Conservation (phyloP, 1,139 yeast species). For the Scheffersomyces segobiensis region DNA sequence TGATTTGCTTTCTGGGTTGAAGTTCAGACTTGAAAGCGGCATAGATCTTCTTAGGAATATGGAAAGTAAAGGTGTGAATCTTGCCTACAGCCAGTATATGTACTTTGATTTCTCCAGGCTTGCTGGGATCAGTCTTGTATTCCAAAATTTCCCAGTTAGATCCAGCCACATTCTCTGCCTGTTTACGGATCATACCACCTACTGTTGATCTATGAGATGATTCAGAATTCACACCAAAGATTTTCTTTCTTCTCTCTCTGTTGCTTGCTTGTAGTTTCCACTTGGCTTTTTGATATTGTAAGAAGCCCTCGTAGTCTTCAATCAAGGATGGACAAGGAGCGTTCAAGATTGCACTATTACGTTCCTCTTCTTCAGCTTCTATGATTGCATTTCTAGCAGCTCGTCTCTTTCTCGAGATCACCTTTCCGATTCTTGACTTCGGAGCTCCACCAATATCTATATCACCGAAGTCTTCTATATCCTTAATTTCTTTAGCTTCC, state of each 20-base stretch:
- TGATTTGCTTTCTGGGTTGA: constrained; percentile 46
- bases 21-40: constrained; percentile 60
- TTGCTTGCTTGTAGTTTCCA: constrained; percentile 80
- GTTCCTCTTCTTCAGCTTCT: constrained; percentile 45
- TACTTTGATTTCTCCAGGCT: constrained; percentile 77
- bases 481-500: constrained; percentile 43
- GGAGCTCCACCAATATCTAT: constrained; percentile 18
- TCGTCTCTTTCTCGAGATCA: constrained; percentile 45
- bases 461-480: constrained; percentile 77
- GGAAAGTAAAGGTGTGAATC: constrained; percentile 71
- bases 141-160: constrained; percentile 85
- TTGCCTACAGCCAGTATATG: constrained; percentile 68
- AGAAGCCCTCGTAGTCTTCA: constrained; percentile 75
- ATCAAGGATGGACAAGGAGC: constrained; percentile 69
- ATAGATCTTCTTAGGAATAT: constrained; percentile 72
- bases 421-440: constrained; percentile 49
- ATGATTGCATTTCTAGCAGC: constrained; percentile 19
- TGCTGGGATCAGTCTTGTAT: constrained; percentile 55
- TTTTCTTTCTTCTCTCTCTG: constrained; percentile 66
- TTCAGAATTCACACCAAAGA: constrained; percentile 70
- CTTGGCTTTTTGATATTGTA: constrained; percentile 76
- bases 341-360: constrained; percentile 45
- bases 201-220: constrained; percentile 53
- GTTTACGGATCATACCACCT: constrained; percentile 69
- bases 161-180: constrained; percentile 76